Conservation (phyloP, 257 asterid species). For the Perilla frutescens region DNA sequence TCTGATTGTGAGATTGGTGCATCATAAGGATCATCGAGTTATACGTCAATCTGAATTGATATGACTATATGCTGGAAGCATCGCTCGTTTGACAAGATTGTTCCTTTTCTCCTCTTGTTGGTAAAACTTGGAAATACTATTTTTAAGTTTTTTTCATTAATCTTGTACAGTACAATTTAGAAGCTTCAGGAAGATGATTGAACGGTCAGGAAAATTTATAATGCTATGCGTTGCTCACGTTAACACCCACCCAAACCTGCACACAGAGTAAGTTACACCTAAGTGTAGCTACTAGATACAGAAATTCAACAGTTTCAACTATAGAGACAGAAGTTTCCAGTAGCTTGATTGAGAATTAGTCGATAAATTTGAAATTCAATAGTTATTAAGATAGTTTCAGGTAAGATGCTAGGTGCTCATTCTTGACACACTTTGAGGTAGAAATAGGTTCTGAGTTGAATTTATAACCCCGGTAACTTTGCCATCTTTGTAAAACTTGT, state of each 20-base stretch:
- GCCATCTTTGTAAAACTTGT: constrained; percentile 23
- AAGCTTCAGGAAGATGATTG: neutral
- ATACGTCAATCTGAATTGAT: neutral
- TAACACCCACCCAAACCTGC: neutral
- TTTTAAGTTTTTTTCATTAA: no score
- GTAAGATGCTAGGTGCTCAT: neutral
- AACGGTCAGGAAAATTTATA: neutral
- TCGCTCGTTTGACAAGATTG: neutral
- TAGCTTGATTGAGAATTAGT: neutral
- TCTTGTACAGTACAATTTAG: neutral
- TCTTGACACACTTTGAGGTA: neutral
- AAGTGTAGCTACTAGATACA: neutral
- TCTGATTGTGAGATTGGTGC: neutral
- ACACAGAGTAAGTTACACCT: no score
- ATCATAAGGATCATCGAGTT: neutral
- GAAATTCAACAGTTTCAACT: neutral
- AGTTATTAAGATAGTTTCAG: neutral
- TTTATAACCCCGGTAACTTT: neutral
- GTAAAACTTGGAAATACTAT: neutral
- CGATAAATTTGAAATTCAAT: constrained; percentile 12
- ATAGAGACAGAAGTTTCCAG: neutral
- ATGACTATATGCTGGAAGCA: neutral
- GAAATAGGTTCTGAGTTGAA: constrained; percentile 4
- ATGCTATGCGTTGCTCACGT: neutral
- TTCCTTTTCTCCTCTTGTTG: neutral